Base-by-base conservation (phyloP, 2,329 filamentous ascomycete genomes). In the Arachnomyces sp. region DNA sequence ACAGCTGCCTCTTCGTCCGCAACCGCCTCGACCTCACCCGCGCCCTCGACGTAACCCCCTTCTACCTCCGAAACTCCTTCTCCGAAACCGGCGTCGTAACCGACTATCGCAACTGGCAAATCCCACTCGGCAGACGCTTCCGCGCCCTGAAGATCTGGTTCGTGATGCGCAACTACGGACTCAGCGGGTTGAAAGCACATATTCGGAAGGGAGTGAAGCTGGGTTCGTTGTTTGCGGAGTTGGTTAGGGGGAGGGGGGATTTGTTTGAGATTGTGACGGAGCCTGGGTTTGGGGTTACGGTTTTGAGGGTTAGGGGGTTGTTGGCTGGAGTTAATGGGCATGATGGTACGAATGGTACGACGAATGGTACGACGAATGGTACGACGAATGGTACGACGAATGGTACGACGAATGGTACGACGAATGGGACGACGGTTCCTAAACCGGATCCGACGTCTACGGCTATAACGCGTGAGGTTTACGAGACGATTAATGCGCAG, bases 91-190 rank as follows among this genome's bases (percentile, higher is more conserved):
- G 87, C 0, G 74, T 90, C 2, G 90, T 95, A 1, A 95, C 87
- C 16, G 90, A 96, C 64, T 95, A 95, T 69, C 79, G 90, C 34
- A 89, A 96, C 71, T 96, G 90, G 90, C 88, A 95, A 66, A 93
- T 96, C 54, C 88, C 90, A 0, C 79, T 96, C 0, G 90, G 90
- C 7, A 74, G 90, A 2, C 75, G 90, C 12, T 96, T 96, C 74
- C 77, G 90, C 44, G 80, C 83, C 2, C 67, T 96, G 43, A 96
- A 96, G 69, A 81, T 95, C 47, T 96, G 90, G 90, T 95, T 95
- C 59, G 88, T 96, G 6, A 69, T 95, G 53, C 74, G 90, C 33
- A 81, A 76, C 32, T 95, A 88, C 57, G 90, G 90, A 0, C 67
- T 93, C 38, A 71, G 73, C 21, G 90, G 89, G 0, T 64, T 96